Evolutionary conservation across 2,329 filamentous ascomycete species (phyloP), one percentile per base, ranked within the genome.

Genomic region (Fusarium sp.): DNA sequence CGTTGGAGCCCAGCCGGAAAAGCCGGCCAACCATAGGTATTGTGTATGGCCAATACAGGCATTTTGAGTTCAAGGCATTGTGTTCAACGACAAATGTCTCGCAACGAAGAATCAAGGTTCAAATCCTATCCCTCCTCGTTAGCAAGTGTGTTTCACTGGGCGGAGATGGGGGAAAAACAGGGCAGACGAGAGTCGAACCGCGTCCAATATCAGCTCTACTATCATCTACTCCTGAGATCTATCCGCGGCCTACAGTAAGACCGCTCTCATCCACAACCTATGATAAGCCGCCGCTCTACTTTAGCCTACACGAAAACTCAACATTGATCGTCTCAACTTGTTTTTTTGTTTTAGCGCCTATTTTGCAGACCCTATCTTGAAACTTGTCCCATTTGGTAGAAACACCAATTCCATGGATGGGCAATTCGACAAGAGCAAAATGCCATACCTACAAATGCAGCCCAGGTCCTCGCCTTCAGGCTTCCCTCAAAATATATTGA

Each of bases 1-100:
- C 28, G 66, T 49, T 70, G 51, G 42, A 58, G 18, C 49, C 28
- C 35, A 62, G 38, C 56, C 71, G 63, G 72, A 65, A 73, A 55
- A 59, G 54, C 56, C 70, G 66, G 70, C 45, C 39, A 36, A 52
- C 48, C 42, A 31, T 68, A 35, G 52, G 57, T 41, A 56, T 42
- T 45, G 36, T 42, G 35, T 66, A 31, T 44, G 61, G 35, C 41
- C 58, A 44, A 58, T 63, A 57, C 33, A 31, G 41, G 33, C 33
- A 72, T 72, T 74, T 69, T 72, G 56, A 74, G 72, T 74, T 74
- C 44, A 60, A 56, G 35, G 56, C 51, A 45, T 51, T 55, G 31
- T 41, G 10, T 66, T 51, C 36, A 51, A 49, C 36, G 35, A 57
- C 58, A 42, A 56, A 42, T 65, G 59, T 52, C 59, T 66, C 35